phyloP scores from a whole-genome alignment of 345 rosid species.

The Balakata baccata region DNA sequence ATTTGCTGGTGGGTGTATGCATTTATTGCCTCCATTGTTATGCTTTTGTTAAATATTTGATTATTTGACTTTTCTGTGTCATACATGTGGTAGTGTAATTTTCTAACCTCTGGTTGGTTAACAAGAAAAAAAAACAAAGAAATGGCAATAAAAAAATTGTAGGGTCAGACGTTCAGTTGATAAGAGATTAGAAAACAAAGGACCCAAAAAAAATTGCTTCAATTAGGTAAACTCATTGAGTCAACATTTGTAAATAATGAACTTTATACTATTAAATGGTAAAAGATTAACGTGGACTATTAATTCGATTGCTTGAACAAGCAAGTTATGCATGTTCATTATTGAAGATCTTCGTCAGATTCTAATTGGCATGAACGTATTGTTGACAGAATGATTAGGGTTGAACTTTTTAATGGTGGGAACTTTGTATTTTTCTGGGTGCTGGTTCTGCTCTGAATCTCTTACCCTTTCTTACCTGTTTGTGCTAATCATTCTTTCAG shows the following conservation, averaged over 20 bases:
- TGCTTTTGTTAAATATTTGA: neutral
- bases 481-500: neutral
- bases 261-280: neutral
- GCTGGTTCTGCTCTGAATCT: neutral
- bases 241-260: neutral
- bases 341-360: neutral
- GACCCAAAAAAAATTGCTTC: neutral
- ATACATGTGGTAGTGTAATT: neutral
- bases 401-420: neutral
- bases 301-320: neutral
- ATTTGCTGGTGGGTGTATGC: conserved; percentile 14
- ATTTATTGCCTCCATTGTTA: conserved; percentile 15
- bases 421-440: neutral
- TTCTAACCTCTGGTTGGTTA: conserved; percentile 8
- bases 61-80: neutral
- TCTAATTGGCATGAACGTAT: neutral
- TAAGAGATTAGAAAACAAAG: neutral
- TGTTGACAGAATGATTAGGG: neutral
- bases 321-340: neutral
- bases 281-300: neutral
- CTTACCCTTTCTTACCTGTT: neutral
- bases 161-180: neutral
- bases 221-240: neutral
- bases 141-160: conserved; percentile 1
- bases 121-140: neutral